phyloP scores from a whole-genome alignment of 225 moss, liverwort and hornwort genomes.

The Ulota crispa region DNA sequence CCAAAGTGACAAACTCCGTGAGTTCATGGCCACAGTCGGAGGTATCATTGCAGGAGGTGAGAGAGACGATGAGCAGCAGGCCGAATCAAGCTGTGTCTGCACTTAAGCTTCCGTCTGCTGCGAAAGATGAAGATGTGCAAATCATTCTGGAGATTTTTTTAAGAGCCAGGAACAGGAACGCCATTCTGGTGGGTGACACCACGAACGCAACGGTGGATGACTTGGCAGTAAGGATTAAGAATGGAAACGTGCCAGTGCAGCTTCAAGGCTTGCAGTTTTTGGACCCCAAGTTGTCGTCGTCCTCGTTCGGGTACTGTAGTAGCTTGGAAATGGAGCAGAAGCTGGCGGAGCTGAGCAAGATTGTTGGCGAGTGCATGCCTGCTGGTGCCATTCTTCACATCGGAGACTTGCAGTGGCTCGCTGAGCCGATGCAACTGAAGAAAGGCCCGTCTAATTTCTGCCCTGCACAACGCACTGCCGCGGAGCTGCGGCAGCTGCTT shows the following conservation, averaged over 20 bases:
- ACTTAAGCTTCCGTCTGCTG: not conserved
- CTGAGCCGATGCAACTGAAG: slow-evolving; percentile 58
- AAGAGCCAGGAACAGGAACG: slow-evolving; percentile 49
- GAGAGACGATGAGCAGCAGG: slow-evolving; percentile 11
- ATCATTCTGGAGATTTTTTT: slow-evolving; percentile 52
- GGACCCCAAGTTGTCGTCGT: slow-evolving; percentile 62
- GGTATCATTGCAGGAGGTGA: slow-evolving; percentile 3
- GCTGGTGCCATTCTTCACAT: slow-evolving; percentile 71
- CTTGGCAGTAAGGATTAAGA: slow-evolving; percentile 51
- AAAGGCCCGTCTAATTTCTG: slow-evolving; percentile 50
- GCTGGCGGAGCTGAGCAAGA: slow-evolving; percentile 63
- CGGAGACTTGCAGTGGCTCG: slow-evolving; percentile 84
- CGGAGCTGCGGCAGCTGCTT: slow-evolving; percentile 60
- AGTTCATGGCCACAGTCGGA: slow-evolving; percentile 40
- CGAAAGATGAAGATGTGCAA: slow-evolving; percentile 50
- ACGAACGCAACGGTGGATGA: slow-evolving; percentile 42
- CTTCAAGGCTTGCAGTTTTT: slow-evolving; percentile 55
- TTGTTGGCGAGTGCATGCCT: slow-evolving; percentile 74
- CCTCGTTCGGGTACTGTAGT: slow-evolving; percentile 62
- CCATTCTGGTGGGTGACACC: slow-evolving; percentile 57
- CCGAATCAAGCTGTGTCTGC: not conserved
- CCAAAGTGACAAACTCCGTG: not conserved
- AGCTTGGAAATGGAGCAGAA: slow-evolving; percentile 72
- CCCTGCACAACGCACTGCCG: slow-evolving; percentile 53
- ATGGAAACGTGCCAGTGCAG: slow-evolving; percentile 41